Conservation (phyloP, 768 basidiomycete genomes). For the Floccularia luteovirens region DNA sequence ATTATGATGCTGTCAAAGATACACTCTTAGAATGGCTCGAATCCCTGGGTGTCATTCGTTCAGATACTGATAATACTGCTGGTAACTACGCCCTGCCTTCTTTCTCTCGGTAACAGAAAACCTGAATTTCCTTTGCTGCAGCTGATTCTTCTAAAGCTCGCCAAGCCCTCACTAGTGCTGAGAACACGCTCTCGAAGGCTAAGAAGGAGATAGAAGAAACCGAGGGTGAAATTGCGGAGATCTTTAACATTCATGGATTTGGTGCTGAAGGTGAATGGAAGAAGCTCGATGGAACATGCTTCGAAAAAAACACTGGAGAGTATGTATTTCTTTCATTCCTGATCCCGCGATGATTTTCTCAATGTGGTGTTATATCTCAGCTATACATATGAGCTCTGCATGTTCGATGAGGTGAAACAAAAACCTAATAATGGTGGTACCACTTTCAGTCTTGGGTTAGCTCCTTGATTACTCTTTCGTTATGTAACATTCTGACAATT, state of each 20-base stretch:
- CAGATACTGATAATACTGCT: slow-evolving; percentile 22
- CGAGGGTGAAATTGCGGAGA: slow-evolving; percentile 49
- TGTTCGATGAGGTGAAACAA: slow-evolving; percentile 85
- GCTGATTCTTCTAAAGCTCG: slow-evolving; percentile 57
- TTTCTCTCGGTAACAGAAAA: not conserved
- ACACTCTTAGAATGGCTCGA: slow-evolving; percentile 54
- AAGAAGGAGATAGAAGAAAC: slow-evolving; percentile 47
- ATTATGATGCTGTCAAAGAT: slow-evolving; percentile 63
- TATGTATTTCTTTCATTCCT: slow-evolving; percentile 32
- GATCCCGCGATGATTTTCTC: not conserved
- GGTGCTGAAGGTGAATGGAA: slow-evolving; percentile 91
- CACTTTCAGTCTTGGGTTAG: slow-evolving; percentile 74
- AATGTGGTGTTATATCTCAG: slow-evolving; percentile 28
- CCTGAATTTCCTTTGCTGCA: slow-evolving; percentile 2
- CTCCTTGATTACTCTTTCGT: not conserved
- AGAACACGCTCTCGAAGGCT: slow-evolving; percentile 46
- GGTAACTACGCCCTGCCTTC: slow-evolving; percentile 19
- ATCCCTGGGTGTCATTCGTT: slow-evolving; percentile 50
- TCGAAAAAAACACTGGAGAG: slow-evolving; percentile 86
- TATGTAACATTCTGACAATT: slow-evolving; percentile 3
- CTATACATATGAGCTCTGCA: slow-evolving; percentile 91
- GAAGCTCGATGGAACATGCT: slow-evolving; percentile 78
- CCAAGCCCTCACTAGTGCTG: slow-evolving; percentile 54
- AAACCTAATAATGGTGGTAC: slow-evolving; percentile 77
- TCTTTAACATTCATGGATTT: slow-evolving; percentile 61